Conservation (phyloP, 305 asterid genomes). For the Rubia occidens region DNA sequence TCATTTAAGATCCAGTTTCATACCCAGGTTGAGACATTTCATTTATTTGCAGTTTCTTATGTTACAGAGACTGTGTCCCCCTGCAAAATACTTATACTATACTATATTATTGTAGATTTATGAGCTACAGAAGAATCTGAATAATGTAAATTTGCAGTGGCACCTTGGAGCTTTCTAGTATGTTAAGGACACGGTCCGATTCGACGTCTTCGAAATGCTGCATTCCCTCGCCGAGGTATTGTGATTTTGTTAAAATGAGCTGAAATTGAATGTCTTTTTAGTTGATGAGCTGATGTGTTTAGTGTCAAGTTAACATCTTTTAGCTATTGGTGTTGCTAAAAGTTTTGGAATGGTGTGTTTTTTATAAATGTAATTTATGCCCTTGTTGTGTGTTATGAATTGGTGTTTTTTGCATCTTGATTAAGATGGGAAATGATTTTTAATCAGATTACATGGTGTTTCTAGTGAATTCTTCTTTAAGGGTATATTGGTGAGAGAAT, state of each 20-base stretch:
- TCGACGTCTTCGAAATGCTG: conserved; percentile 86
- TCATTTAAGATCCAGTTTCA: conserved; percentile 79
- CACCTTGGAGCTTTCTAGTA: conserved; percentile 71
- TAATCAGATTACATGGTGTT: not conserved
- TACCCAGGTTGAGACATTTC: conserved; percentile 50
- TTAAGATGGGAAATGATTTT: not conserved
- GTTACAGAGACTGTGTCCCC: conserved; percentile 10
- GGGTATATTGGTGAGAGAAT: too few species aligned
- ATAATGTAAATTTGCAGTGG: conserved; percentile 41
- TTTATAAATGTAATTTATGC: not conserved
- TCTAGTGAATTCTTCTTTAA: not conserved
- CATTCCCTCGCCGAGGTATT: conserved; percentile 94
- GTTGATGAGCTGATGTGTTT: not conserved
- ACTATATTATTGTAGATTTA: conserved; percentile 46
- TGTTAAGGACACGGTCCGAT: conserved; percentile 82
- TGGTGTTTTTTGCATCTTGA: not conserved
- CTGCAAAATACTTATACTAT: conserved; percentile 7
- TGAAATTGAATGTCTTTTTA: not conserved
- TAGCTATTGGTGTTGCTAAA: not conserved
- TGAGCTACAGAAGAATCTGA: conserved; percentile 70
- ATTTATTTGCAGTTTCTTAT: conserved; percentile 18
- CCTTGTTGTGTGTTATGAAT: not conserved
- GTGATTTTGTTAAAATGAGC: not conserved
- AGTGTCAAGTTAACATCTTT: not conserved
- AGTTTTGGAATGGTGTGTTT: not conserved